These are phyloP conservation scores for Edaphochlamys debaryana DNA, from an alignment of 139 green algal species.

Conservation along the genomic window DNA sequence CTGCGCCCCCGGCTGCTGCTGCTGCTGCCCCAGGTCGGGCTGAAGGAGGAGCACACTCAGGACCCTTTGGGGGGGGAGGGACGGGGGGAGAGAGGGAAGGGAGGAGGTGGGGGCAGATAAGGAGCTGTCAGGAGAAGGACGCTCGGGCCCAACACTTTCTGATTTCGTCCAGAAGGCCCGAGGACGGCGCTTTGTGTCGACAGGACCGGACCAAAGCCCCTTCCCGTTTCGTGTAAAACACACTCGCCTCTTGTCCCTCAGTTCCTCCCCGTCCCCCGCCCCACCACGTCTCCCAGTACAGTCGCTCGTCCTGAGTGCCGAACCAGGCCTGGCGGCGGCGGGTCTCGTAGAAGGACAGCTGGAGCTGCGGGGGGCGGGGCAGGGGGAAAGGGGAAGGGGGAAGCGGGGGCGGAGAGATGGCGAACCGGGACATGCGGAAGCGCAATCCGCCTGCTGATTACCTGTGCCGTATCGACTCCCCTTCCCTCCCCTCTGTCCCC, in stretches of 20 bases:
- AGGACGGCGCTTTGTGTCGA: no score
- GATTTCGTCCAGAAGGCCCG: no score
- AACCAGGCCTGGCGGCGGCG: slow-evolving; percentile 75
- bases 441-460: no score
- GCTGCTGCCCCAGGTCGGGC: slow-evolving; percentile 1
- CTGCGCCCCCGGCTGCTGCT: background rate
- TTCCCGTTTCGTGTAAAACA: no score
- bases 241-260: no score
- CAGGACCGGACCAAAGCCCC: no score
- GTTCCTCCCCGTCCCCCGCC: background rate
- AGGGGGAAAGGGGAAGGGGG: background rate
- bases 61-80: background rate
- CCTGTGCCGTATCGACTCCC: no score
- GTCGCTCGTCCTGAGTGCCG: slow-evolving; percentile 75
- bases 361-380: slow-evolving; percentile 50
- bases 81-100: background rate
- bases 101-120: background rate
- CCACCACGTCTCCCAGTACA: slow-evolving; percentile 94
- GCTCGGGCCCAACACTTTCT: no score
- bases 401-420: background rate
- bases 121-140: no score
- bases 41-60: slow-evolving; percentile 20
- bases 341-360: slow-evolving; percentile 86
- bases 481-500: no score
- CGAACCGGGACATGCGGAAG: no score